These are phyloP conservation scores for Strobilomyces dryophilus DNA, from an alignment of 768 basidiomycete genomes.

Conservation along the genomic window DNA sequence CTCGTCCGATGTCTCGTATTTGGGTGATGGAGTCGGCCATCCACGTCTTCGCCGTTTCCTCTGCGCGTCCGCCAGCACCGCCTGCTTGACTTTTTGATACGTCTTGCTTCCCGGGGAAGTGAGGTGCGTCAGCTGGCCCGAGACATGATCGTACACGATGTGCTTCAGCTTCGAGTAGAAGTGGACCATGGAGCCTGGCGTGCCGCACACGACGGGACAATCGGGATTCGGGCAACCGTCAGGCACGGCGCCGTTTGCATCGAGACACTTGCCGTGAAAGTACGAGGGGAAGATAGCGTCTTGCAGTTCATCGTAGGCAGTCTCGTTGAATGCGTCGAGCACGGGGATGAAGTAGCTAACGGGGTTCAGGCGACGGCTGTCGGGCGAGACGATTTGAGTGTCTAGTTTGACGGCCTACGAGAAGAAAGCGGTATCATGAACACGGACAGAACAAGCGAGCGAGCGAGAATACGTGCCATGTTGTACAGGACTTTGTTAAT, in stretches of 20 bases:
- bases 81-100: constrained; percentile 41
- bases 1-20: constrained; percentile 2
- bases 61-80: constrained; percentile 36
- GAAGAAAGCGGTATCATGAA: background rate
- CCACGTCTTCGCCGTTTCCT: constrained; percentile 10
- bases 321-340: constrained; percentile 40
- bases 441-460: background rate
- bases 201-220: constrained; percentile 75
- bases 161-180: constrained; percentile 48
- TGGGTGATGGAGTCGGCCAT: constrained; percentile 5
- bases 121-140: constrained; percentile 31
- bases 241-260: constrained; percentile 50
- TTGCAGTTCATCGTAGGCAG: constrained; percentile 43
- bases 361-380: constrained; percentile 18
- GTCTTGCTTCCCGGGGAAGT: constrained; percentile 36
- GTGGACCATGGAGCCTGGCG: constrained; percentile 76
- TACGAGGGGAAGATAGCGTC: constrained; percentile 61
- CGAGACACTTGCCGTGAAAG: constrained; percentile 76
- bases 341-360: constrained; percentile 45
- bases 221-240: constrained; percentile 75
- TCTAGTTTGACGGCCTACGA: constrained; percentile 36
- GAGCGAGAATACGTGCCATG: constrained; percentile 37
- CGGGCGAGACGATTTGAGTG: constrained; percentile 29
- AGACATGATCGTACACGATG: constrained; percentile 47
- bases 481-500: constrained; percentile 36